These are phyloP conservation scores for Phytophthora uliginosa DNA, from an alignment of 352 stramenopile species.

Conservation along the genomic window DNA sequence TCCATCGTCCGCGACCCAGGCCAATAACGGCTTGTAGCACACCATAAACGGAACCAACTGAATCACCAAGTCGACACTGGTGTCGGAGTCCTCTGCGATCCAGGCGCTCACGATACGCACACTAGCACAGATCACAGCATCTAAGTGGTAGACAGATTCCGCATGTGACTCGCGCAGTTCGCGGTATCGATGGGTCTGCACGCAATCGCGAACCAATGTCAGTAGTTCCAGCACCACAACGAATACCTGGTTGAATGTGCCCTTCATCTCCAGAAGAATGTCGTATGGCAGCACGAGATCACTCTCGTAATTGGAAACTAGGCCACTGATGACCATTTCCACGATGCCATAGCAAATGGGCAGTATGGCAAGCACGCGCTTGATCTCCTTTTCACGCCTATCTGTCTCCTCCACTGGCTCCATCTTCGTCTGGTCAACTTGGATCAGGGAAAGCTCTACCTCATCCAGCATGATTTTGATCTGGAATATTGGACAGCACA, in stretches of 20 bases:
- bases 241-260: conserved; percentile 76
- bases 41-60: conserved; percentile 85
- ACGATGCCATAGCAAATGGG: conserved; percentile 85
- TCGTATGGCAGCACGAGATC: conserved; percentile 71
- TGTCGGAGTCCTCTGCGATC: conserved; percentile 88
- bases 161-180: conserved; percentile 50
- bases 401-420: conserved; percentile 54
- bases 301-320: conserved; percentile 63
- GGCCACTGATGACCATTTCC: conserved; percentile 72
- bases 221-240: conserved; percentile 79
- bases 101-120: conserved; percentile 82
- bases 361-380: conserved; percentile 66
- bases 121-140: conserved; percentile 83
- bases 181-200: conserved; percentile 77
- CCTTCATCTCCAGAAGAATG: conserved; percentile 79
- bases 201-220: conserved; percentile 71
- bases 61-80: conserved; percentile 71
- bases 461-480: conserved; percentile 91
- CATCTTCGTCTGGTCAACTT: conserved; percentile 70
- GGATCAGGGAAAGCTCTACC: conserved; percentile 73
- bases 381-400: conserved; percentile 60
- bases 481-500: conserved; percentile 32
- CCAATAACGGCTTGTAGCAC: conserved; percentile 67
- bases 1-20: conserved; percentile 25
- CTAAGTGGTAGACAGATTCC: conserved; percentile 57